A percentile compares a stretch with the other conserved stretches of the same genome.
phyloP scores from a whole-genome alignment of 2,329 filamentous ascomycete species.

The Aspergillus versicolor region DNA sequence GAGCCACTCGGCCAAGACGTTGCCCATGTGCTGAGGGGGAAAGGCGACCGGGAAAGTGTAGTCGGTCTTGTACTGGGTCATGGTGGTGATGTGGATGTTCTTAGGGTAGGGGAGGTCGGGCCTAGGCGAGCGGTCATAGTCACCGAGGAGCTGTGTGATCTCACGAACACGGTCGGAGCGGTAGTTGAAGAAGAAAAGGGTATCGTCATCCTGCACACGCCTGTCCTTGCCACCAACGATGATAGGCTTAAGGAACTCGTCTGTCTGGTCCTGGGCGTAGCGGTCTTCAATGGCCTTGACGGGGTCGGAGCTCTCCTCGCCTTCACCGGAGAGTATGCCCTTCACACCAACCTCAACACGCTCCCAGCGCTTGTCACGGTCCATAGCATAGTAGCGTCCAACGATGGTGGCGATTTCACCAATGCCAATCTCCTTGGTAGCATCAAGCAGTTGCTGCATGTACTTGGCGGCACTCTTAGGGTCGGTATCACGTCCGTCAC shows the following conservation, averaged over 20 bases:
- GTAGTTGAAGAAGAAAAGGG: conserved; percentile 99
- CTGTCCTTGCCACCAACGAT: conserved; percentile 84
- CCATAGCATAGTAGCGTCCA: conserved; percentile 97
- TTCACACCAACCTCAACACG: conserved; percentile 86
- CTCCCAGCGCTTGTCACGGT: conserved; percentile 99
- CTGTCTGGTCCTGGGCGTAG: conserved; percentile 84
- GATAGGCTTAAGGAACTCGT: conserved; percentile 98
- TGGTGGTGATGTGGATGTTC: conserved; percentile 83
- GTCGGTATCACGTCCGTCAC: conserved; percentile 95
- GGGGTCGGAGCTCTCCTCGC: conserved; percentile 80
- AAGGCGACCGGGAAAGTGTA: conserved; percentile 93
- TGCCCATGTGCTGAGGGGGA: conserved; percentile 91
- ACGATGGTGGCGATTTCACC: conserved; percentile 91
- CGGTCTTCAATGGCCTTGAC: conserved; percentile 82
- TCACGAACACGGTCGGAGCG: conserved; percentile 96
- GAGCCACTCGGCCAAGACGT: conserved; percentile 97
- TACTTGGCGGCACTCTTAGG: conserved; percentile 89
- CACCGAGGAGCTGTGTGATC: conserved; percentile 89
- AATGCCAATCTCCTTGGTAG: conserved; percentile 76
- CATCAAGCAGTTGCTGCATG: conserved; percentile 80
- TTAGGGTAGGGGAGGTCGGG: conserved; percentile 94
- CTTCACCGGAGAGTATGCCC: conserved; percentile 80
- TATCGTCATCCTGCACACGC: conserved; percentile 88
- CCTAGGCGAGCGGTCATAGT: conserved; percentile 83
- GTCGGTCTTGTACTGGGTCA: conserved; percentile 97